Evolutionary conservation across 2,329 filamentous ascomycete genomes (phyloP).

Genomic region (Monosporascus sp.): DNA sequence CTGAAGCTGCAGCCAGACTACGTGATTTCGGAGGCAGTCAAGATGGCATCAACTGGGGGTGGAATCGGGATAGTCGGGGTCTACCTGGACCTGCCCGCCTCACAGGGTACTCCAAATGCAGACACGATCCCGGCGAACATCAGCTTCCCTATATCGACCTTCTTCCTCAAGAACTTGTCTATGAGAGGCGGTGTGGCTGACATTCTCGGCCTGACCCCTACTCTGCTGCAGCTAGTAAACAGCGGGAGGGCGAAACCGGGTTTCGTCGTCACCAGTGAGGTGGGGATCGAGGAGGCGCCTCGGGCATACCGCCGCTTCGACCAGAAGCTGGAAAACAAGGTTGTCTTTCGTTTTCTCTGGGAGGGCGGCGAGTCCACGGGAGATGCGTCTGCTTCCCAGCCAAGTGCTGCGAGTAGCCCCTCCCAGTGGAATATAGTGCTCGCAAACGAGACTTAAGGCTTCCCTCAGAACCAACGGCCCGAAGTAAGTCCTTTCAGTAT

Average conservation of each 20-base stretch:
- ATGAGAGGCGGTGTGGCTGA: too few species aligned
- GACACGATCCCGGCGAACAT: not conserved
- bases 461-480: too few species aligned
- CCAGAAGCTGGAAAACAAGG: slow-evolving; percentile 13
- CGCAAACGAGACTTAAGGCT: too few species aligned
- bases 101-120: slow-evolving; percentile 10
- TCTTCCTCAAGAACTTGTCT: too few species aligned
- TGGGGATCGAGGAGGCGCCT: slow-evolving; percentile 24
- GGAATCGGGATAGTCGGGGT: slow-evolving; percentile 19
- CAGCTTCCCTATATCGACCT: too few species aligned
- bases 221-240: slow-evolving; percentile 19
- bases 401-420: too few species aligned
- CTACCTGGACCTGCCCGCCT: slow-evolving; percentile 7
- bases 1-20: slow-evolving; percentile 1
- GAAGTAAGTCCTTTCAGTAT: too few species aligned
- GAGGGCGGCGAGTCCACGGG: not conserved
- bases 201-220: slow-evolving; percentile 3
- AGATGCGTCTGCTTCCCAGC: too few species aligned
- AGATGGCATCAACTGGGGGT: slow-evolving; percentile 10
- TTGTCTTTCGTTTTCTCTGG: slow-evolving; percentile 4
- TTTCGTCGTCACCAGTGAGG: slow-evolving; percentile 21
- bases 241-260: slow-evolving; percentile 19
- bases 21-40: slow-evolving; percentile 7
- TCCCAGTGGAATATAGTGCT: too few species aligned
- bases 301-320: slow-evolving; percentile 19